These are phyloP conservation scores for Daedalea quercina DNA, from an alignment of 768 basidiomycete genomes.

Conservation along the genomic window DNA sequence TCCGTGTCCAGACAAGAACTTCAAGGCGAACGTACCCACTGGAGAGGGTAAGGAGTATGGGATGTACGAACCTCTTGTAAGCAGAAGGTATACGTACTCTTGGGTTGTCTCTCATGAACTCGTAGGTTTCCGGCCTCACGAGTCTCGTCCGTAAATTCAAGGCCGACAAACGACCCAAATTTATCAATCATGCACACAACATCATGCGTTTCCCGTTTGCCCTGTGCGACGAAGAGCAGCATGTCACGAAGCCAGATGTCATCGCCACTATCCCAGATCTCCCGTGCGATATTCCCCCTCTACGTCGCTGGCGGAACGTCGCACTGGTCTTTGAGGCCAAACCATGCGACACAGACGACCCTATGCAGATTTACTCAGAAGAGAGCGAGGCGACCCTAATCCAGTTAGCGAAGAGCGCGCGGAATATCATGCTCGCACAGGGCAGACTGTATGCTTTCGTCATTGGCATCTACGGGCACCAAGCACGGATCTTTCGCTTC, in stretches of 20 bases:
- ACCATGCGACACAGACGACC: neutral
- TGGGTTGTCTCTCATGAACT: neutral
- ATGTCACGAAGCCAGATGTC: constrained; percentile 1
- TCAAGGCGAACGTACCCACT: too few relatives aligned
- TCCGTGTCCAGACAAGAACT: too few relatives aligned
- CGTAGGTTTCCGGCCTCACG: neutral
- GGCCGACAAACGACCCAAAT: neutral
- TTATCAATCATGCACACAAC: neutral
- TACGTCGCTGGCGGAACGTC: constrained; percentile 1
- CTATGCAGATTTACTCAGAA: neutral
- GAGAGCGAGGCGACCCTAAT: neutral
- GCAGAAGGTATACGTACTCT: neutral
- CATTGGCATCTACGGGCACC: constrained; percentile 9
- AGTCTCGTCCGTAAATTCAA: neutral
- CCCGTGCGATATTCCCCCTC: neutral
- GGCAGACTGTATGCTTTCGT: constrained; percentile 4
- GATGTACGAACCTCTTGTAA: neutral
- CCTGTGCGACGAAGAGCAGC: neutral
- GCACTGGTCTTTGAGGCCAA: constrained; percentile 5
- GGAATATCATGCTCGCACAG: constrained; percentile 7
- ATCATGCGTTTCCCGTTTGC: neutral
- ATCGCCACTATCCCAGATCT: neutral
- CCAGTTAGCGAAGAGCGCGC: constrained; percentile 8
- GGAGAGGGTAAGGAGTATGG: neutral
- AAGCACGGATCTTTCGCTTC: constrained; percentile 6